Conservation (phyloP, 306 rosid species). For the Pyrus communis region DNA sequence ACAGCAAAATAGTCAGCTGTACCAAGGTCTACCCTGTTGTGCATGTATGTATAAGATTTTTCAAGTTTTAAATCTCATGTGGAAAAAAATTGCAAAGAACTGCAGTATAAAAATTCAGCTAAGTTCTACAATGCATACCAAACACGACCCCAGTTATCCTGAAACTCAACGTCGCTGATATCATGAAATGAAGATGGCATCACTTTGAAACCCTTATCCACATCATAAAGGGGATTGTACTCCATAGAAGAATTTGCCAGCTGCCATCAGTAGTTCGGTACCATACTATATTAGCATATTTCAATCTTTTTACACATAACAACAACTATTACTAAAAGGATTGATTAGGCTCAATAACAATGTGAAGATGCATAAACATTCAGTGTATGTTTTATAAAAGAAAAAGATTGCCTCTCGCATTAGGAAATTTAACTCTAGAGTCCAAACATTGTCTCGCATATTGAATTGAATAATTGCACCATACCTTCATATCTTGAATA, state of each 20-base stretch:
- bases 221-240: slow-evolving; percentile 64
- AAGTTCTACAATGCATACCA: slow-evolving; percentile 44
- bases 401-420: not conserved
- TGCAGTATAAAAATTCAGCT: not conserved
- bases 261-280: slow-evolving; percentile 32
- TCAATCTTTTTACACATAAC: slow-evolving; percentile 12
- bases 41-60: not conserved
- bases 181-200: slow-evolving; percentile 93
- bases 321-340: not conserved
- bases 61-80: not conserved
- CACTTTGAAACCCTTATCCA: slow-evolving; percentile 67
- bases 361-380: not conserved
- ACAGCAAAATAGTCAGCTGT: slow-evolving; percentile 74
- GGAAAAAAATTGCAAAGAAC: not conserved
- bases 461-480: not conserved
- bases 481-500: not conserved
- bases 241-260: slow-evolving; percentile 66
- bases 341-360: not conserved
- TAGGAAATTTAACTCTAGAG: not conserved
- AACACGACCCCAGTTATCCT: slow-evolving; percentile 91
- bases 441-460: not conserved
- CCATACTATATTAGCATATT: slow-evolving; percentile 6
- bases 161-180: slow-evolving; percentile 80
- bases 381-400: not conserved
- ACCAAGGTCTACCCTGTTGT: slow-evolving; percentile 87